A percentile compares a stretch with the other conserved stretches of the same genome.
phyloP scores from a whole-genome alignment of 352 stramenopile species.

The Phytophthora pseudosyringae region DNA sequence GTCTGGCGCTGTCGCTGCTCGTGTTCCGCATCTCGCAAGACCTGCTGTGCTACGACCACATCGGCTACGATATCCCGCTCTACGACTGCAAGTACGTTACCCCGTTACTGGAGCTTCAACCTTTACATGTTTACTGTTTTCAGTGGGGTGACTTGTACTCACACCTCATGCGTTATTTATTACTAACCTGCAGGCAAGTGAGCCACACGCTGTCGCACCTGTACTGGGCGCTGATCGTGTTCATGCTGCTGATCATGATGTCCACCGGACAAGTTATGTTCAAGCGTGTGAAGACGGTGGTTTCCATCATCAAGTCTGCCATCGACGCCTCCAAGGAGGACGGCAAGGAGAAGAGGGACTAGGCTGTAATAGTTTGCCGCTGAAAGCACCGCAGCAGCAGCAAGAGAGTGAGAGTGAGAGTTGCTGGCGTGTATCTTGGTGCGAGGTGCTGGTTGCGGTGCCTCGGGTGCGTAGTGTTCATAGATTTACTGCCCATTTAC shows the following conservation, averaged over 20 bases:
- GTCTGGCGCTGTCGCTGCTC: conserved; percentile 89
- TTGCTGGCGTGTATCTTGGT: conserved; percentile 18
- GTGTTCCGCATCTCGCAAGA: conserved; percentile 90
- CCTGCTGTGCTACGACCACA: conserved; percentile 84
- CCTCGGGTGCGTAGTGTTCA: conserved; percentile 29
- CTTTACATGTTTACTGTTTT: conserved; percentile 2
- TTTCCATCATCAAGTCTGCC: conserved; percentile 71
- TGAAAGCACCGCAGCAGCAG: conserved; percentile 13
- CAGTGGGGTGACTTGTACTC: conserved; percentile 9
- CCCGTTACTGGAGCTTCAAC: neutral
- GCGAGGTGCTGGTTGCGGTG: conserved; percentile 18
- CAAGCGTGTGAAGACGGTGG: conserved; percentile 78
- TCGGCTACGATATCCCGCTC: conserved; percentile 87
- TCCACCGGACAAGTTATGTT: conserved; percentile 89
- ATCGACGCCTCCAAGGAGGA: conserved; percentile 59
- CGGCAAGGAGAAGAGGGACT: conserved; percentile 72
- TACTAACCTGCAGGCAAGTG: conserved; percentile 63
- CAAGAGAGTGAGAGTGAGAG: neutral
- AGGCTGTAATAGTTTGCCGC: conserved; percentile 28
- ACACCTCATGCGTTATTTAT: conserved; percentile 12
- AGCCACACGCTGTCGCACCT: conserved; percentile 85
- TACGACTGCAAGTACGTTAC: conserved; percentile 91
- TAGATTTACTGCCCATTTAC: conserved; percentile 29
- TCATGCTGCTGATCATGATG: conserved; percentile 87
- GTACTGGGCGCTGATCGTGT: conserved; percentile 89